A percentile compares a stretch with the other conserved stretches of the same genome.
Evolutionary conservation across 805 yeast species (phyloP).

Genomic region (Yamadazyma laniorum): DNA sequence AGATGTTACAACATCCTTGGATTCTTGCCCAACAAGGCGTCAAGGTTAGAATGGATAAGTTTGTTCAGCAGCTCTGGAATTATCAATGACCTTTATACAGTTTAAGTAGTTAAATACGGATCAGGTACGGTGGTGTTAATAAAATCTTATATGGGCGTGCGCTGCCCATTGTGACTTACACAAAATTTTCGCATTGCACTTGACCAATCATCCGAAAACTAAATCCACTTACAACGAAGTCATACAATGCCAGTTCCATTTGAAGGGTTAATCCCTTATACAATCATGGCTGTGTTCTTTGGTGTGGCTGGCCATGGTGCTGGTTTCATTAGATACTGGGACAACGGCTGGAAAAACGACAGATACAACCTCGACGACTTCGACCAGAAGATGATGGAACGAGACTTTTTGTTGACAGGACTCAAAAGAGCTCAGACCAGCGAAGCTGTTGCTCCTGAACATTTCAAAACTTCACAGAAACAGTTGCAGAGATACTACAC

Average conservation of each 20-base stretch:
- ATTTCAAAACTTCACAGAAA: slow-evolving; percentile 56
- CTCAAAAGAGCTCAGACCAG: slow-evolving; percentile 65
- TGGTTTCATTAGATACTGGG: slow-evolving; percentile 47
- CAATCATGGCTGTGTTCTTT: slow-evolving; percentile 45
- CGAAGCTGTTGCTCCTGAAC: slow-evolving; percentile 69
- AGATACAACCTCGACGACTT: slow-evolving; percentile 43
- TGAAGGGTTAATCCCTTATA: slow-evolving; percentile 47
- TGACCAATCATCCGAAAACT: slow-evolving; percentile 14
- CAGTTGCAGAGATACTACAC: slow-evolving; percentile 42
- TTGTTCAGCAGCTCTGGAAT: slow-evolving; percentile 71
- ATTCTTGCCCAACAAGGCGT: slow-evolving; percentile 69
- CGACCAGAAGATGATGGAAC: slow-evolving; percentile 54
- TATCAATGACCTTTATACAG: slow-evolving; percentile 1
- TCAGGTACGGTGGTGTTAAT: background rate
- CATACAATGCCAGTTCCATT: slow-evolving; percentile 47
- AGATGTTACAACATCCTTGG: slow-evolving; percentile 95
- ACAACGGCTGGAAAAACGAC: slow-evolving; percentile 49
- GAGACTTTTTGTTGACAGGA: slow-evolving; percentile 80
- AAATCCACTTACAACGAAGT: slow-evolving; percentile 2
- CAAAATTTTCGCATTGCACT: slow-evolving; percentile 5
- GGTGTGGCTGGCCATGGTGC: slow-evolving; percentile 47
- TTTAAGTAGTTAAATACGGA: background rate
- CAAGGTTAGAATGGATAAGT: slow-evolving; percentile 80
- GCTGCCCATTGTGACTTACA: no score
- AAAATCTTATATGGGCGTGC: no score